Base-by-base conservation (phyloP, 2,329 filamentous ascomycete genomes). In the Stachybotrys chlorohalonatus region DNA sequence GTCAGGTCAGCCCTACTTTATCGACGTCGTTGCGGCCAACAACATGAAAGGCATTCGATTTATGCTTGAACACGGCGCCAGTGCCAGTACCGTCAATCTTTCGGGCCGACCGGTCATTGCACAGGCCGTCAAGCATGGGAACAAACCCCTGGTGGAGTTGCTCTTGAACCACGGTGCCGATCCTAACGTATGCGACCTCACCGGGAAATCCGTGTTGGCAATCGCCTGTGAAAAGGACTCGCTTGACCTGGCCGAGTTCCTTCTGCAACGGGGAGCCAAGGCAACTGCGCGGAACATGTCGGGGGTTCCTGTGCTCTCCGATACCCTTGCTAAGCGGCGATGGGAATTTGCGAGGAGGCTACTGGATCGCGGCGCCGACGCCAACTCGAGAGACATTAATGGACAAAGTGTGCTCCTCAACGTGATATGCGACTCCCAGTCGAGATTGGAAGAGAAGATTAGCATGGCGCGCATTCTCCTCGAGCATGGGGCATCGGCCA, bases 301-400 rank as follows among this genome's bases (percentile, higher is more conserved):
- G 0, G 73, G 72, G 11, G 54, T 61, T 0, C 63, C 66, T 1
- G 64, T 74, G 9, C 59, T 73, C 6, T 63, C 66, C 4, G 66
- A 70, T 30, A 64, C 69, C 0, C 57, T 74, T 2, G 52, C 57
- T 52, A 68, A 68, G 55, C 59, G 66, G 47, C 63, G 67, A 48
- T 53, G 68, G n/a, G 67, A 68, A 5, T 58, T 69, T 24, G 63
- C 63, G 7, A 61, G 63, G 50, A 55, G 68, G 8, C 62, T 74
- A 6, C 61, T 74, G 5, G 60, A 66, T 11, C 58, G 60, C 16
- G 69, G 70, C 9, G 71, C 71, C 5, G 60, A 69, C 24, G 64
- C 66, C 7, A 64, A 67, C 55, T 63, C 63, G 11, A 60, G 61
- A 11, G 70, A 71, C 53, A 59, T 65, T 7, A 59, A 63, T 7